phyloP scores from a whole-genome alignment of 768 basidiomycete genomes.

The Phlebiopsis gigantea region DNA sequence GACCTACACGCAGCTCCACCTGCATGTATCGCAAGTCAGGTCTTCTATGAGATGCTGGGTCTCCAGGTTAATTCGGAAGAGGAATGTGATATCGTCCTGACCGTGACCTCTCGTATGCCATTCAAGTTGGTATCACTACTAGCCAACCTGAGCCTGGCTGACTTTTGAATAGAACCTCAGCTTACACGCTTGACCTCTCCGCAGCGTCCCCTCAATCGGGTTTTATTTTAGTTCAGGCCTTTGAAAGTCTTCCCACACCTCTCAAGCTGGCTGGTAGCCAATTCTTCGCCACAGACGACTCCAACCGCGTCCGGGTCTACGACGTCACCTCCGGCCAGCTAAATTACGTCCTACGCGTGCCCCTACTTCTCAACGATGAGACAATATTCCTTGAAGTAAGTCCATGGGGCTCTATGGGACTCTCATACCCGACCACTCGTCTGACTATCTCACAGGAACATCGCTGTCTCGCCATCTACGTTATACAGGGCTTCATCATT shows the following conservation, averaged over 20 bases:
- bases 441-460: conserved; percentile 30
- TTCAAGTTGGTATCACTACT: too few relatives aligned
- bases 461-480: conserved; percentile 35
- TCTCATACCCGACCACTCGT: background rate
- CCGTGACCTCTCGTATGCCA: conserved; percentile 24
- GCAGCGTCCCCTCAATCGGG: background rate
- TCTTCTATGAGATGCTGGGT: conserved; percentile 33
- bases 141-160: too few relatives aligned
- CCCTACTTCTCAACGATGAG: conserved; percentile 6
- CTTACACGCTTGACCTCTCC: background rate
- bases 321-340: conserved; percentile 1
- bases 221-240: background rate
- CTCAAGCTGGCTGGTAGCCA: background rate
- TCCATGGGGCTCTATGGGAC: background rate
- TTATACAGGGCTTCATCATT: conserved; percentile 40
- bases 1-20: conserved; percentile 38
- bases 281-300: conserved; percentile 9
- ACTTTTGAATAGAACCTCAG: too few relatives aligned
- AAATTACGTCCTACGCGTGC: conserved; percentile 5
- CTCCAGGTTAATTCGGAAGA: conserved; percentile 42
- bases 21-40: conserved; percentile 38
- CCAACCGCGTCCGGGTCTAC: background rate
- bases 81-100: conserved; percentile 30
- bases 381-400: conserved; percentile 7
- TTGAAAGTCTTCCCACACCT: background rate